Conservation (phyloP, 169 alveolate genomes). For the Cryptosporidium baileyi region DNA sequence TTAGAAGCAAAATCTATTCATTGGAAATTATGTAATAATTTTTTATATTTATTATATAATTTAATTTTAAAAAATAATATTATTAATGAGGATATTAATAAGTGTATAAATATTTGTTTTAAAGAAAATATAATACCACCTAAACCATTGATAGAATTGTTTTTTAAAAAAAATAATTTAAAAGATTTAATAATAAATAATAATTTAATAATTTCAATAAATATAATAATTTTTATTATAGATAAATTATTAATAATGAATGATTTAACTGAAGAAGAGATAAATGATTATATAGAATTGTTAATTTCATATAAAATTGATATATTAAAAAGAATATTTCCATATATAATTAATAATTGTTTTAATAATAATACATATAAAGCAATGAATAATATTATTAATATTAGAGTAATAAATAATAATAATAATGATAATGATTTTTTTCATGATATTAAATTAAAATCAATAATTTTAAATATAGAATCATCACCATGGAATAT, state of each 20-base stretch:
- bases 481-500: constrained; percentile 25
- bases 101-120: constrained; percentile 12
- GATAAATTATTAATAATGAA: background rate
- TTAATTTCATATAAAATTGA: background rate
- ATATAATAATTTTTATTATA: background rate
- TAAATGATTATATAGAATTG: constrained; percentile 3
- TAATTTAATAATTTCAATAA: background rate
- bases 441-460: background rate
- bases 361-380: background rate
- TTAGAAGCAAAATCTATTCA: constrained; percentile 32
- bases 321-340: background rate
- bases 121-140: constrained; percentile 12
- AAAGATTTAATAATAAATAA: background rate
- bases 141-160: background rate
- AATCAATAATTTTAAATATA: background rate
- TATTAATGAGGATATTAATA: constrained; percentile 11
- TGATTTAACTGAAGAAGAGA: background rate
- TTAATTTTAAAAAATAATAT: background rate
- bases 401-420: background rate
- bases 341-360: background rate
- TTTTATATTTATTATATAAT: background rate
- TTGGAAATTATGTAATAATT: constrained; percentile 30
- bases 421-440: background rate
- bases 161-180: background rate
- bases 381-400: constrained; percentile 9